Evolutionary conservation across 1,139 yeast genomes (phyloP), one percentile per base, ranked within the genome.

Genomic region (Diutina rugosa): DNA sequence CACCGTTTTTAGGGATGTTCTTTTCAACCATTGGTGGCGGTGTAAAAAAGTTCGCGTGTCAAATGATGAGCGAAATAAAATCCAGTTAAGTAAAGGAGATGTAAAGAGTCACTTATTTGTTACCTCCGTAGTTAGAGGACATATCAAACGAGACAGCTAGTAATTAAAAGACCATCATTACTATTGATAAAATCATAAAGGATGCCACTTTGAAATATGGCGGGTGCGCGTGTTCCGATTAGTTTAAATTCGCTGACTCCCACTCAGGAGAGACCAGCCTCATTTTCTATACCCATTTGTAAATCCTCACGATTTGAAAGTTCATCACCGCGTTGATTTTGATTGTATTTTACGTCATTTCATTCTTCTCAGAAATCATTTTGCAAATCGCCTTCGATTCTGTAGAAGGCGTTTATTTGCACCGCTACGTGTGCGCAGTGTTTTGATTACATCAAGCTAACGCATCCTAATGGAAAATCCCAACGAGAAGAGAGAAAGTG

Each of bases 401-500:
- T 12, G n/a, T n/a, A 16, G 14, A 12, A 14, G 14, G 14, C 41
- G 41, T 35, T 35, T 35, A n/a, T 12, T 35, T 35, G 41, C 14
- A n/a, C 41, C 41, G 14, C 41, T 35, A 35, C 41, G 12, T 9
- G 14, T n/a, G 41, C 41, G 41, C 41, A 10, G 3, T 35, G 5
- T 10, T 35, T 35, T 35, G n/a, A 35, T 5, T 44, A 44, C 46
- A 28, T 7, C 51, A 47, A 12, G 7, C 21, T 10, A 16, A 14
- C 18, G 14, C 6, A 14, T 12, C 38, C 56, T 49, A 56, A 86
- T 88, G 95, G 93, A 88, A 70, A 90, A 90, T 64, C 97, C 97
- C 3, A 95, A 90, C 65, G 95, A 88, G 64, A 89, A 87, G 65
- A 88, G 83, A 8, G 97, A 90, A 65, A 85, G 82, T 60, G 90